Evolutionary conservation across 768 basidiomycete species (phyloP).

Genomic region (Trametes cingulata): DNA sequence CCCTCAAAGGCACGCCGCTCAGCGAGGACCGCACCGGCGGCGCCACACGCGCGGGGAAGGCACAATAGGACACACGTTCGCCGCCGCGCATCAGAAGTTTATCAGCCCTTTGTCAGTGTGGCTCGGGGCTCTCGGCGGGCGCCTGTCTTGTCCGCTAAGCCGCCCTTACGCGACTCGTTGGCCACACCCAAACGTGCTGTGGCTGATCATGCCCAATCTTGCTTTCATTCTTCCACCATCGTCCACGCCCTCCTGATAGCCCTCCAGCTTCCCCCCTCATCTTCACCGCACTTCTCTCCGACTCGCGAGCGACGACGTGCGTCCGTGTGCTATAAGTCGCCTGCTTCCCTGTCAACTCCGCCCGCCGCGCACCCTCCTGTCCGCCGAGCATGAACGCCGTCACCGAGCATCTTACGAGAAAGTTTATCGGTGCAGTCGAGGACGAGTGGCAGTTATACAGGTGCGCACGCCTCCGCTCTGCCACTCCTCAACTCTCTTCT

Average conservation of each 20-base stretch:
- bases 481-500: background rate
- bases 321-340: background rate
- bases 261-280: background rate
- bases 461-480: slow-evolving; percentile 42
- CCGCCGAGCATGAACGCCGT: slow-evolving; percentile 17
- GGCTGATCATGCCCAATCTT: slow-evolving; percentile 11
- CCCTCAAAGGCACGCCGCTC: background rate
- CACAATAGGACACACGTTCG: slow-evolving; percentile 1
- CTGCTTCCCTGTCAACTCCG: background rate
- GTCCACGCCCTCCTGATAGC: background rate
- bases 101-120: background rate
- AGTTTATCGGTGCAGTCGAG: slow-evolving; percentile 78
- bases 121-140: too few species aligned
- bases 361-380: background rate
- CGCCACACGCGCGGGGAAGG: background rate
- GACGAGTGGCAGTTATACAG: slow-evolving; percentile 86
- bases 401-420: slow-evolving; percentile 27
- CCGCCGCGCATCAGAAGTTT: background rate
- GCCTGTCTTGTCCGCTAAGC: too few species aligned
- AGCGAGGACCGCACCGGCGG: background rate
- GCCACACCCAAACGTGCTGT: slow-evolving; percentile 1
- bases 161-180: too few species aligned
- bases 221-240: slow-evolving; percentile 13
- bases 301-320: too few species aligned
- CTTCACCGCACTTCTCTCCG: background rate